Evolutionary conservation across 805 yeast genomes (phyloP).

Genomic region (Pichia membranifaciens): DNA sequence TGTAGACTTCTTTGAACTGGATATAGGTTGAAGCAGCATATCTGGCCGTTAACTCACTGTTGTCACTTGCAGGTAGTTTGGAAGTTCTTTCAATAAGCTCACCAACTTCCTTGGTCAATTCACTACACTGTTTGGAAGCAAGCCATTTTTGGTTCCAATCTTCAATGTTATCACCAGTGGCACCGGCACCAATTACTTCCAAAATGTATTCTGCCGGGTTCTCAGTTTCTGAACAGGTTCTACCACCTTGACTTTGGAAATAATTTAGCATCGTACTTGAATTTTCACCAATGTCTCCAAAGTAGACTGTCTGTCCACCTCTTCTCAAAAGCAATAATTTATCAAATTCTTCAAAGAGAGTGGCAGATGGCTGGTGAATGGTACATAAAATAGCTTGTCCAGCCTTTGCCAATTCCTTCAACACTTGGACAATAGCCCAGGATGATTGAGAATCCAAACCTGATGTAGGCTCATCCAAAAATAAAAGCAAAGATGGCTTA

Average conservation of each 20-base stretch:
- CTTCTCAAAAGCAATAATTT: conserved; percentile 39
- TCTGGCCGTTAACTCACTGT: conserved; percentile 16
- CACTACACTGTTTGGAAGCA: conserved; percentile 25
- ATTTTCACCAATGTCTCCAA: conserved; percentile 47
- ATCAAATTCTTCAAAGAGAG: conserved; percentile 37
- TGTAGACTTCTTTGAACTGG: conserved; percentile 32
- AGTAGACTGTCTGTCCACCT: conserved; percentile 50
- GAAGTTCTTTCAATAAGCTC: conserved; percentile 20
- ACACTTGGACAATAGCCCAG: conserved; percentile 50
- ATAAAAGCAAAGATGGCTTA: conserved; percentile 47
- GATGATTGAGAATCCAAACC: conserved; percentile 57
- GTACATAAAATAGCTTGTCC: conserved; percentile 57
- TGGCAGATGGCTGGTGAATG: conserved; percentile 48
- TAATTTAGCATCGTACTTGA: conserved; percentile 38
- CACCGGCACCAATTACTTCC: conserved; percentile 76
- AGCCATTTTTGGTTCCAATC: conserved; percentile 67
- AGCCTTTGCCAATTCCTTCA: conserved; percentile 43
- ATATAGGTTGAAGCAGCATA: conserved; percentile 43
- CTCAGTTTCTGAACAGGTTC: conserved; percentile 51
- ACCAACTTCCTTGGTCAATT: conserved; percentile 27
- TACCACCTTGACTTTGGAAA: conserved; percentile 56
- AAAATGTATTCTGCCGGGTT: conserved; percentile 76
- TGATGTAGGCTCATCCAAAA: conserved; percentile 58
- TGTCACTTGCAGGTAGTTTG: conserved; percentile 13
- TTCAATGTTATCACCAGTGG: conserved; percentile 51